These are phyloP conservation scores for Melanomma pulvis-pyrius DNA, from an alignment of 495 filamentous ascomycete species.

Conservation along the genomic window DNA sequence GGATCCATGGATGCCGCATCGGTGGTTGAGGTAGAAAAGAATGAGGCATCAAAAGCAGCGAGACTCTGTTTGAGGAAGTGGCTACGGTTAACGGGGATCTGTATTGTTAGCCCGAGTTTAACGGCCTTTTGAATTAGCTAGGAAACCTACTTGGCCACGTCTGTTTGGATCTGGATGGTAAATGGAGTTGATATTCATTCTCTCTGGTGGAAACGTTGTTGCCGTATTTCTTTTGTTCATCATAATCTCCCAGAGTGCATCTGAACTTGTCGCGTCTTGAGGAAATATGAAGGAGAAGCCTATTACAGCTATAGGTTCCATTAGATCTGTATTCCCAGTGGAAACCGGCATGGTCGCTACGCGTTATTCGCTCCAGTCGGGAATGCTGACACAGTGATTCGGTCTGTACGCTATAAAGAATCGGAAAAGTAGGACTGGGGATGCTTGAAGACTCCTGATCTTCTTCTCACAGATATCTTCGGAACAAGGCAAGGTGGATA, in stretches of 20 bases:
- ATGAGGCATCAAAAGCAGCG: constrained; percentile 11
- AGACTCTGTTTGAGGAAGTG: constrained; percentile 10
- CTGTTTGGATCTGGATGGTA: not conserved
- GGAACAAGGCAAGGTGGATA: too few species aligned
- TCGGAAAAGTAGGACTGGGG: too few species aligned
- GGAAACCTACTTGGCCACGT: not conserved
- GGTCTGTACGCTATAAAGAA: too few species aligned
- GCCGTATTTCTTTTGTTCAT: not conserved
- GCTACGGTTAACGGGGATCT: not conserved
- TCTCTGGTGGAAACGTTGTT: not conserved
- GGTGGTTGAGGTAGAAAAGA: constrained; percentile 6
- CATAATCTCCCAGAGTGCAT: not conserved
- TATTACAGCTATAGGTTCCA: constrained; percentile 17
- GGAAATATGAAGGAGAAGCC: constrained; percentile 3
- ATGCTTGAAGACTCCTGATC: too few species aligned
- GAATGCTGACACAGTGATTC: too few species aligned
- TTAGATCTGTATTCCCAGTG: too few species aligned
- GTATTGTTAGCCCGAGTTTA: not conserved
- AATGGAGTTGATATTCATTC: constrained; percentile 16
- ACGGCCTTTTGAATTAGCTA: not conserved
- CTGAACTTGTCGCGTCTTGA: not conserved
- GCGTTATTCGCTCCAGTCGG: too few species aligned
- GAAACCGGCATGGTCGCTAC: too few species aligned
- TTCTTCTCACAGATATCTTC: too few species aligned
- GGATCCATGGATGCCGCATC: constrained; percentile 18